Base-by-base conservation (phyloP, 805 yeast species). In the Candida montana region DNA sequence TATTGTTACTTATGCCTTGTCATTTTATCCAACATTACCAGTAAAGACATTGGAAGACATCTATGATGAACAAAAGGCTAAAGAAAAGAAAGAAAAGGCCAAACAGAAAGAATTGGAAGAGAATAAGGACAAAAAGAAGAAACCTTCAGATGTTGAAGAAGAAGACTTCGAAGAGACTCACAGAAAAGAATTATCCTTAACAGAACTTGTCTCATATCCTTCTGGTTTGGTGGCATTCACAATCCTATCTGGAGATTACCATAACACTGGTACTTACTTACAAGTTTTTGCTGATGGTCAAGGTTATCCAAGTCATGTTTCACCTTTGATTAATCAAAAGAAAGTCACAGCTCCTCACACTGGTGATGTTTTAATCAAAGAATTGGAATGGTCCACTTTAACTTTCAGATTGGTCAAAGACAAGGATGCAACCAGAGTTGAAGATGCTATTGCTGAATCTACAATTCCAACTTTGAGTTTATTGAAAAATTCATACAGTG, bases 1-100 rank as follows among this genome's bases (percentile, higher is more conserved):
- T 59, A 63, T 72, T 19, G 69, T 93, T 27, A 72, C 77, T 5
- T 93, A 87, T 61, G 71, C 78, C 5, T 66, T 85, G 42, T 76
- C 95, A 2, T 93, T 91, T 69, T 90, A 79, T 65, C 99, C 99
- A 26, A 65, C 82, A 11, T 61, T 83, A 40, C 87, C 90, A 7
- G 83, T 90, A n/a, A 70, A 80, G 67, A 76, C 87, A 29, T 79
- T 88, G 33, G 82, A 79, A 41, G 96, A 88, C 50, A 67, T 77
- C 32, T 70, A 67, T 44, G 89, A 80, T 52, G 77, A 73, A 39
- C 71, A 69, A 46, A 65, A 59, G 40, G 62, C 65, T 59, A 59
- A 45, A 57, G 63, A 55, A 55, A 51, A 54, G 57, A 39, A 52
- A 52, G 43, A 43, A 36, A 31, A 42, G 19, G 48, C 35, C 24